Percentiles rank a stretch among this genome's conserved stretches.
phyloP scores from a whole-genome alignment of 805 yeast species.

The Metschnikowia matae region DNA sequence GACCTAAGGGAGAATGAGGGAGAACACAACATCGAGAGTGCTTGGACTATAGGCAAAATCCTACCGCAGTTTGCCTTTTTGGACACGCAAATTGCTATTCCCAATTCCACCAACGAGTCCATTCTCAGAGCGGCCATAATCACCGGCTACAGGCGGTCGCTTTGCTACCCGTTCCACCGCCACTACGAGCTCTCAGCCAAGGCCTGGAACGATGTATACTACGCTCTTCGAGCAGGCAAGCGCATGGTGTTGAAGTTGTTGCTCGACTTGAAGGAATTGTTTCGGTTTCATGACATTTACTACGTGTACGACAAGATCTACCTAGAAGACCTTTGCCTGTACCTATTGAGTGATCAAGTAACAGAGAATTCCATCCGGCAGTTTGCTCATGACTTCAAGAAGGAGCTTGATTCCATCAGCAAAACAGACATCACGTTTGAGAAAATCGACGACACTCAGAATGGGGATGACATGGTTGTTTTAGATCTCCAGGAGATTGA shows the following conservation, averaged over 20 bases:
- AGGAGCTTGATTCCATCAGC: slow-evolving; percentile 32
- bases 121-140: slow-evolving; percentile 52
- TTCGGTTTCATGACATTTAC: slow-evolving; percentile 78
- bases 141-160: slow-evolving; percentile 66
- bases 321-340: slow-evolving; percentile 71
- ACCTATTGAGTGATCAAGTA: slow-evolving; percentile 63
- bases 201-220: slow-evolving; percentile 75
- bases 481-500: slow-evolving; percentile 17
- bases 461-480: slow-evolving; percentile 19
- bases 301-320: slow-evolving; percentile 77
- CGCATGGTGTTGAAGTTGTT: slow-evolving; percentile 57
- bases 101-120: slow-evolving; percentile 21
- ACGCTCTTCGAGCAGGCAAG: slow-evolving; percentile 64
- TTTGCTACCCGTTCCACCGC: slow-evolving; percentile 78
- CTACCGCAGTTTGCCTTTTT: slow-evolving; percentile 73
- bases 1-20: slow-evolving; percentile 73
- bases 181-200: slow-evolving; percentile 54
- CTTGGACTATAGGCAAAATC: slow-evolving; percentile 90
- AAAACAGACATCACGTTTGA: slow-evolving; percentile 55
- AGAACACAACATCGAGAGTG: slow-evolving; percentile 75
- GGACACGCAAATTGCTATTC: slow-evolving; percentile 51
- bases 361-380: slow-evolving; percentile 55
- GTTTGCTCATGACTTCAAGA: slow-evolving; percentile 62
- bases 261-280: slow-evolving; percentile 62
- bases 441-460: slow-evolving; percentile 32